Conservation (phyloP, 2,329 filamentous ascomycete genomes). For the Aspergillus phoenicis region DNA sequence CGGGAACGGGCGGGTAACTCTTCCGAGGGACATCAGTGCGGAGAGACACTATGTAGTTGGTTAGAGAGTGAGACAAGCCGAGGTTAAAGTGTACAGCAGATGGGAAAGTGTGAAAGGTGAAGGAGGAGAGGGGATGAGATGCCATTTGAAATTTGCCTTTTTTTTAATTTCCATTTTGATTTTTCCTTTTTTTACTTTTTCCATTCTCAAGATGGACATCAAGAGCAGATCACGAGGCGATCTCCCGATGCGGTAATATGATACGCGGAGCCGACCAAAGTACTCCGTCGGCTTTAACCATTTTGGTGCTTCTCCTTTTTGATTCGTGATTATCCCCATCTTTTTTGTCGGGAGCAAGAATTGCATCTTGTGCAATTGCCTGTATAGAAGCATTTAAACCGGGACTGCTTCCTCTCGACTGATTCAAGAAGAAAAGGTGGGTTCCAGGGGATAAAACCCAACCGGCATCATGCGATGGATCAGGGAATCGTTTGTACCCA, state of each 20-base stretch:
- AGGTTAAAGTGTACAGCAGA: neutral
- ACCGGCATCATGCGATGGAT: neutral
- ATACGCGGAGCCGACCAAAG: neutral
- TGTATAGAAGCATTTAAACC: too few relatives aligned
- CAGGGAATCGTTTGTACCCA: neutral
- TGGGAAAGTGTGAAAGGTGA: neutral
- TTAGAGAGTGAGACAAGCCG: neutral
- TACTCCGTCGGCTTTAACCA: neutral
- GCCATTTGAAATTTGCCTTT: too few relatives aligned
- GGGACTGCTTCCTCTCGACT: too few relatives aligned
- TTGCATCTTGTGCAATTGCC: too few relatives aligned
- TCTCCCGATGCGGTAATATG: conserved; percentile 11
- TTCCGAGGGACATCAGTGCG: neutral
- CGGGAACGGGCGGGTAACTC: neutral
- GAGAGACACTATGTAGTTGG: neutral
- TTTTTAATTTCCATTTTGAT: too few relatives aligned
- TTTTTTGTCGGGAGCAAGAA: neutral
- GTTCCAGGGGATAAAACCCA: too few relatives aligned
- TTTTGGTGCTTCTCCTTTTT: neutral
- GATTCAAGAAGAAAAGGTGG: too few relatives aligned
- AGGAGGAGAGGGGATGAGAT: neutral
- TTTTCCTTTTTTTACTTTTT: too few relatives aligned
- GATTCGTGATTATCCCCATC: neutral
- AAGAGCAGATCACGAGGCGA: neutral
- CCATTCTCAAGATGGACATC: too few relatives aligned